Evolutionary conservation across 1,139 yeast species (phyloP), one percentile per base, ranked within the genome.

Genomic region (Wickerhamiella infanticola): DNA sequence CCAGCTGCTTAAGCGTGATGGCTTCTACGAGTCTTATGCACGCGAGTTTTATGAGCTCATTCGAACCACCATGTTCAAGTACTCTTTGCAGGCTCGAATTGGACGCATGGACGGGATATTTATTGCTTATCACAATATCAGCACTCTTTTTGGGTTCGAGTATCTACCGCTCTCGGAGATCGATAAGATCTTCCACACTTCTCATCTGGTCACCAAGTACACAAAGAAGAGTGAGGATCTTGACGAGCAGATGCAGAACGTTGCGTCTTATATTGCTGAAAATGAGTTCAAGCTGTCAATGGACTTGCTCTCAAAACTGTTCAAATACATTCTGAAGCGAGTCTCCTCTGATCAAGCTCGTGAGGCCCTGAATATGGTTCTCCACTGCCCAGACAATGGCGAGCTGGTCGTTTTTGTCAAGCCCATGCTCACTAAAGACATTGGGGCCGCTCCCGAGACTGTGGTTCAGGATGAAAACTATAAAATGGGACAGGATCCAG

Each of bases 101-200:
- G 98, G 98, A 1, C 79, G 82, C 55, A 90, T 90, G 98, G 96
- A 88, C 62, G 98, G 98, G 5, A 85, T 90, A 4, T 86, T 83
- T 54, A 70, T 90, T 25, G 95, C 95, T 0, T 90, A 81, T 60
- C 98, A 90, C 63, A 90, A 86, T 59, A 72, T 86, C 46, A 72
- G 75, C 39, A 69, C 78, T 41, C 75, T 88, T 58, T 83, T 90
- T 62, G 98, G 97, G 3, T 90, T 86, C 63, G 90, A 86, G 61
- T 90, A 90, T 61, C 63, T 90, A 27, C 90, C 95, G 1, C 64
- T 86, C 43, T 65, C 68, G 4, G 83, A 79, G 37, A 72, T 90
- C 52, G 96, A 90, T 59, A 66, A 66, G 53, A 66, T 73, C 24
- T 65, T 72, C 55, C 80, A 79, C 54, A 67, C 77, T 1, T 55